Percentiles rank a stretch among this genome's conserved stretches.
Conservation (phyloP, 805 yeast genomes). For the Wickerhamomyces hampshirensis region DNA sequence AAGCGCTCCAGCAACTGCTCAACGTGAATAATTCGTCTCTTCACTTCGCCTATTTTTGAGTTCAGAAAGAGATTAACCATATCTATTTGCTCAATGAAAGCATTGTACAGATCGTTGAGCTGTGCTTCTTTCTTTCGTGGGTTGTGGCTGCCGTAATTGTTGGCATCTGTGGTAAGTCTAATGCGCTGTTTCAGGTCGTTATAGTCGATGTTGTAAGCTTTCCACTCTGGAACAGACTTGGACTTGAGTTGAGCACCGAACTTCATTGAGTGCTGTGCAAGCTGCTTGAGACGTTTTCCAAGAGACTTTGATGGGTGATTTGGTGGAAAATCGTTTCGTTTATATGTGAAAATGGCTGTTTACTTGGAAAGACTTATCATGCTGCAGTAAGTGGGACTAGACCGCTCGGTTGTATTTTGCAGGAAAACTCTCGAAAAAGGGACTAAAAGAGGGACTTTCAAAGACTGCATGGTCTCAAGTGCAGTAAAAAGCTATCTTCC, state of each 20-base stretch:
- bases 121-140: constrained; percentile 1
- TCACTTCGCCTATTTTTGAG: constrained; percentile 67
- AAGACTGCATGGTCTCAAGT: too few species aligned
- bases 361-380: too few species aligned
- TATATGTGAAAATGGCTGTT: too few species aligned
- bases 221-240: constrained; percentile 87
- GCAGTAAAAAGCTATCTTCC: too few species aligned
- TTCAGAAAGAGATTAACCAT: constrained; percentile 54
- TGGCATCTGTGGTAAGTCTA: constrained; percentile 39
- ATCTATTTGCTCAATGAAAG: constrained; percentile 56
- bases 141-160: constrained; percentile 2
- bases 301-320: too few species aligned
- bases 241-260: constrained; percentile 74
- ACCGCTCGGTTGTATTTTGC: too few species aligned
- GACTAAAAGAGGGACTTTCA: too few species aligned
- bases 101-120: constrained; percentile 32
- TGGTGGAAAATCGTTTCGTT: too few species aligned
- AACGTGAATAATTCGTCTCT: constrained; percentile 40
- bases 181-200: constrained; percentile 68
- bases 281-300: too few species aligned
- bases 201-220: constrained; percentile 76
- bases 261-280: constrained; percentile 78
- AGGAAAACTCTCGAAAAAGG: too few species aligned
- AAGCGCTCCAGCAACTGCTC: constrained; percentile 29
- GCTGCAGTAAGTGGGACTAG: too few species aligned